Evolutionary conservation across 2,329 filamentous ascomycete genomes (phyloP), one percentile per base, ranked within the genome.

Genomic region (Epichloe hybrida): DNA sequence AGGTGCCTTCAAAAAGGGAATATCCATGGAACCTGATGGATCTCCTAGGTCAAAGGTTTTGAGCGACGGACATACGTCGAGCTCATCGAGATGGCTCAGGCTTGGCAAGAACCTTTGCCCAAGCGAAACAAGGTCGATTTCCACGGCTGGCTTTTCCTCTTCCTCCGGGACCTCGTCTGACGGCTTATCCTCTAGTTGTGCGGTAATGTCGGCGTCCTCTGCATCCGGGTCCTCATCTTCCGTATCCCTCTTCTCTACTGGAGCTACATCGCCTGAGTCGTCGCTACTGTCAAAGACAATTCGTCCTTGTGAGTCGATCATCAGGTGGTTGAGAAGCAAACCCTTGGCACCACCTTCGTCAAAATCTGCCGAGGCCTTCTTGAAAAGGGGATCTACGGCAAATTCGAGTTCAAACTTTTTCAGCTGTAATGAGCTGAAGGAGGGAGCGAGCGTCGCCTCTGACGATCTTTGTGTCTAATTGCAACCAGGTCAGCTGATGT

Each of bases 221-320:
- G 61, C 56, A 8, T 66, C 64, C 6, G 63, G 58, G 3, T 66
- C 64, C 15, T 64, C 71, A 52, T 65, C 69, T 36, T 61, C 73
- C 54, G 61, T 70, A 53, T 62, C 70, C 40, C 62, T 63, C 55
- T 64, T 66, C 17, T 59, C 59, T 5, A 59, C 56, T 13, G 51
- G 65, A 57, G 51, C 64, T 17, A 70, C 71, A 55, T 83, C 79
- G 15, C 72, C 77, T 20, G 77, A 68, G 64, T 97, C 93, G 64
- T 98, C 91, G 62, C 90, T 97, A 71, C 91, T 97, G 69, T 98
- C 93, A 63, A 98, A 98, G 5, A 98, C 90, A 55, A 98, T 98
- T 37, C 91, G 81, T 41, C 93, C 93, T 56, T 88, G 81, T 2
- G 81, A 80, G 66, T 98, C 93, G 56, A 98, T 96, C 62, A 91